A percentile compares a stretch with the other conserved stretches of the same genome.
Conservation (phyloP, 345 rosid genomes). For the Gossypium turneri region DNA sequence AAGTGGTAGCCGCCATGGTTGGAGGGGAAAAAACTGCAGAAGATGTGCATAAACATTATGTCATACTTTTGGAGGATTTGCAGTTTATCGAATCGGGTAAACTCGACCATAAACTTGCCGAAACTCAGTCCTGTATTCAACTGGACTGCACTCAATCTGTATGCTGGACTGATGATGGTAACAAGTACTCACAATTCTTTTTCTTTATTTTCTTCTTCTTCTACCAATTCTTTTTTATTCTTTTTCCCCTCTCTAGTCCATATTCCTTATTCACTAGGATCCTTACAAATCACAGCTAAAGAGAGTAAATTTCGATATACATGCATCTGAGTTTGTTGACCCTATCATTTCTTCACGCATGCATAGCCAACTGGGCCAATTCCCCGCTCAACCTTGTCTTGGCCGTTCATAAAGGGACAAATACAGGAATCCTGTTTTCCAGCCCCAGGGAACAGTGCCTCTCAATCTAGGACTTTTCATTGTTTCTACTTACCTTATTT, state of each 20-base stretch:
- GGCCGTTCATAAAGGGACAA: neutral
- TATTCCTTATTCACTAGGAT: neutral
- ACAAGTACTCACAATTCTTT: constrained; percentile 31
- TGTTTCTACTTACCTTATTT: neutral
- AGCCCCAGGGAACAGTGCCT: neutral
- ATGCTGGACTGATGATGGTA: constrained; percentile 53
- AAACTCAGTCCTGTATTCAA: constrained; percentile 35
- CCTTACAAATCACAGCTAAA: neutral
- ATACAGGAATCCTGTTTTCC: neutral
- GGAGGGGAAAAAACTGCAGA: constrained; percentile 59
- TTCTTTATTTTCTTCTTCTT: neutral
- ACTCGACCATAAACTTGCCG: constrained; percentile 45
- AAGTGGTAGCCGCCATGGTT: constrained; percentile 56
- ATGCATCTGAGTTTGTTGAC: neutral
- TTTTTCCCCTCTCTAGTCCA: neutral
- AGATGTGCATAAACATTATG: constrained; percentile 56
- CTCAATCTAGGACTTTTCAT: neutral
- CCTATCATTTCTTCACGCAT: neutral
- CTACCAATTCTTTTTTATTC: neutral
- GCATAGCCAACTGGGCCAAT: neutral
- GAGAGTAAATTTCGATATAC: neutral
- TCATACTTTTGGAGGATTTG: constrained; percentile 58
- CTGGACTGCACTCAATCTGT: constrained; percentile 33
- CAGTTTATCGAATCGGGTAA: constrained; percentile 47
- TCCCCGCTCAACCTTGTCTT: neutral